Evolutionary conservation across 768 basidiomycete species (phyloP), one percentile per base, ranked within the genome.

Genomic region (Pulveroboletus frians): DNA sequence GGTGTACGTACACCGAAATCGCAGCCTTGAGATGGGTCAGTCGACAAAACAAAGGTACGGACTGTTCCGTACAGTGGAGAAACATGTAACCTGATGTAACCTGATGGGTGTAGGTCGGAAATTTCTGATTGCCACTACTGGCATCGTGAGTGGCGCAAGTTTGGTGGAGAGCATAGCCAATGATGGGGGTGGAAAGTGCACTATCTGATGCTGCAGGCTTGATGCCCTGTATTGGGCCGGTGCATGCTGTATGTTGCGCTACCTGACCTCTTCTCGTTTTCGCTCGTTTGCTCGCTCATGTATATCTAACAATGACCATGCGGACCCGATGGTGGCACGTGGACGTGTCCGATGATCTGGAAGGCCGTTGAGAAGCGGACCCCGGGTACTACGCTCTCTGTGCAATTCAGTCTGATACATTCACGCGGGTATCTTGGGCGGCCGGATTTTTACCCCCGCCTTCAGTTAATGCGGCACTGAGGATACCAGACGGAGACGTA

Each of bases 1-100:
- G 95, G 4, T 93, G 93, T 66, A 99, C 96, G 11, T 96, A 90
- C 59, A 95, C 95, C 9, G 96, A 98, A 72, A 92, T 98, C 51
- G 85, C 96, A 32, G 95, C 95, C 6, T 66, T 99, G 56, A 77
- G 96, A 64, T 96, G 92, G 92, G 85, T 95, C 61, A 78, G 83
- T 48, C 79, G 84, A 57, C 92, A 92, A 66, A 86, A 85, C 56
- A 79, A 77, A 76, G 94, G 92, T 82, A 60, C 23, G 69, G 26
- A 44, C 4, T n/a, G 38, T 3, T 50, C 11, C 45, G 46, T n/a
- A 10, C 5, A 2, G 2, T 4, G 27, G 31, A 17, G 34, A 42
- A n/a, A 31, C 26, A 9, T 9, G 18, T 40, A 15, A n/a, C n/a
- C n/a, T n/a, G n/a, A n/a, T n/a, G n/a, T n/a, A n/a, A n/a, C n/a